Evolutionary conservation across 2,329 filamentous ascomycete species (phyloP), one percentile per base, ranked within the genome.

Genomic region (Aspergillus aculeatinus): DNA sequence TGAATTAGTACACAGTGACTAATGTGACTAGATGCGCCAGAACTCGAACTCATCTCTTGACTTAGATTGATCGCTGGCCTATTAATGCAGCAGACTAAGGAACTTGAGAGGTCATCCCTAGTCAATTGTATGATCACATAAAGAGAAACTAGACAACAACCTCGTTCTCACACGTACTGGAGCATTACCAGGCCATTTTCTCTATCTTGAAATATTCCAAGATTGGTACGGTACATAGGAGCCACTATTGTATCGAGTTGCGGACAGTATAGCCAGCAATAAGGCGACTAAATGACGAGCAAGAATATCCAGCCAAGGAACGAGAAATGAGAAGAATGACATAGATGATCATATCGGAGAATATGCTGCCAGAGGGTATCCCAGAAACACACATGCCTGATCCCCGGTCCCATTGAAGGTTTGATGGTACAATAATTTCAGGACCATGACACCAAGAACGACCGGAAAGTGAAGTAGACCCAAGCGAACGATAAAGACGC

Each of bases 321-420:
- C 16, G 14, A 33, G 19, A 23, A 19, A 55, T 19, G 42, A 48
- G 48, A 48, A 35, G 10, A 9, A 55, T 21, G 53, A 35, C 44
- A 25, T 27, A 39, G 52, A 52, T 42, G n/a, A 27, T 48, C 42
- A 47, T 9, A 33, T 31, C 47, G 52, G 39, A 55, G 14, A 19
- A 55, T 16, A 47, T 55, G 27, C 44, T 48, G 53, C 53, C 16
- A 48, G 31, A 31, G 53, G 53, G 53, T 55, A 55, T 55, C 53
- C 53, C 29, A 55, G 44, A 16, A 44, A 19, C 39, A 16, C 39
- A 9, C 39, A 44, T 19, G 14, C 39, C n/a, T 4, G 6, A 19
- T 55, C 27, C 21, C 42, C 27, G 27, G n/a, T 19, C 42, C 42
- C 53, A 48, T 48, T 35, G 5, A 3, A 16, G 33, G 16, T 29